Evolutionary conservation across 257 asterid species (phyloP), one percentile per base, ranked within the genome.

Genomic region (Solanum dulcamara): DNA sequence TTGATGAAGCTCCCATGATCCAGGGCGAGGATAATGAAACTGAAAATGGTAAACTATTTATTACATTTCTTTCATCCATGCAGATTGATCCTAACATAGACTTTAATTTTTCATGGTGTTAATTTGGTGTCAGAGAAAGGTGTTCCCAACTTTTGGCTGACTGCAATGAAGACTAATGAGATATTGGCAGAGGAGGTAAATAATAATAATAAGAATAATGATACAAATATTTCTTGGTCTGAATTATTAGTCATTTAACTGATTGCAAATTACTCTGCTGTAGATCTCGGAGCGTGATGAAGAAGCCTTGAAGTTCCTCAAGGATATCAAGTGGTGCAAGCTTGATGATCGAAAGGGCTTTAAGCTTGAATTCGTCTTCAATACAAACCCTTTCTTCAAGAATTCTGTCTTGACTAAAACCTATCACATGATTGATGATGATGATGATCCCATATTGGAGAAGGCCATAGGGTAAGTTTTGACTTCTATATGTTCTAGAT

Each of bases 251-350:
- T 48, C 30, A 3, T 32, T 48, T 32, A 67, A 67, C 35, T 46
- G 8, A 44, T 24, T 18, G 74, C 62, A 44, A 71, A 22, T 67
- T 59, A 44, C 22, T 82, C 42, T 85, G 77, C 81, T 86, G 81
- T 86, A 94, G 97, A 96, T 96, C 67, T 67, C 98, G 2, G 97
- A 94, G 83, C 95, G 96, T 30, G 98, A 96, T 48, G 99, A 93
- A 88, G 96, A 91, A 85, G 96, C 98, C 89, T 90, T 96, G 11
- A 92, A 88, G 85, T 93, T 86, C 88, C 97, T 96, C 86, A 92
- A 92, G 90, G 99, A 96, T 90, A 92, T 94, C 84, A 93, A 92
- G 89, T 94, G 96, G 96, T 85, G 86, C 88, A 92, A 81, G 88
- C 85, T 92, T 86, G 95, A 92, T 85, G 67, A 89, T 72, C 95